Conservation (phyloP, 2,329 filamentous ascomycete genomes). For the Thielaviopsis euricoi region DNA sequence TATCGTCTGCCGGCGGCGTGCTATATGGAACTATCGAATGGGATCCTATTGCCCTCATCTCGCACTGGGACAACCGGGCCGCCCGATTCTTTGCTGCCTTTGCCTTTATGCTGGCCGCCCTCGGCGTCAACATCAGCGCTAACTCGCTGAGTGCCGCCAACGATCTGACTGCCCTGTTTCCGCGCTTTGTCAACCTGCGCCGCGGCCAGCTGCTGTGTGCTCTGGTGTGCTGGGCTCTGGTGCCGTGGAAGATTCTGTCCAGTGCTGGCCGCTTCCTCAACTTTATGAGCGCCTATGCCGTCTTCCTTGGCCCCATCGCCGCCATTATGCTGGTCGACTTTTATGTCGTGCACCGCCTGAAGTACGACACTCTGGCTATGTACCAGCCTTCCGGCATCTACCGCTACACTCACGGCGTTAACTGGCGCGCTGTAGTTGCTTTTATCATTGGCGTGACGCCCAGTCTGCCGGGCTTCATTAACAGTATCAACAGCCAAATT, state of each 20-base stretch:
- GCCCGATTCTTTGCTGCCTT: constrained; percentile 33
- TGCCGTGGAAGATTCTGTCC: constrained; percentile 16
- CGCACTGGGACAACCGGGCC: constrained; percentile 23
- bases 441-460: constrained; percentile 25
- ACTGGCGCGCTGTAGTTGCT: constrained; percentile 24
- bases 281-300: constrained; percentile 17
- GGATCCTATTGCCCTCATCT: constrained; percentile 27
- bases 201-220: constrained; percentile 10
- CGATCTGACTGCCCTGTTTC: constrained; percentile 11
- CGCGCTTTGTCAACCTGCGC: constrained; percentile 11
- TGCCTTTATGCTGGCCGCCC: constrained; percentile 32
- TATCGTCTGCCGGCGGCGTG: constrained; percentile 24
- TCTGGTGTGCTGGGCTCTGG: constrained; percentile 10
- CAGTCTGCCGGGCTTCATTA: constrained; percentile 25
- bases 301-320: constrained; percentile 17
- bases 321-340: constrained; percentile 22
- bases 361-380: constrained; percentile 18
- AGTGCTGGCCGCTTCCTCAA: constrained; percentile 15
- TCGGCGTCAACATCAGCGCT: constrained; percentile 12
- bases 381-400: constrained; percentile 26
- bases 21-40: constrained; percentile 26
- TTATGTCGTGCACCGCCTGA: constrained; percentile 18
- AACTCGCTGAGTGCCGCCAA: constrained; percentile 12
- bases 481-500: constrained; percentile 5
- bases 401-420: constrained; percentile 23